A percentile compares a stretch with the other conserved stretches of the same genome.
These are phyloP conservation scores for Hanseniaspora valbyensis DNA, from an alignment of 805 yeast genomes.

Conservation along the genomic window DNA sequence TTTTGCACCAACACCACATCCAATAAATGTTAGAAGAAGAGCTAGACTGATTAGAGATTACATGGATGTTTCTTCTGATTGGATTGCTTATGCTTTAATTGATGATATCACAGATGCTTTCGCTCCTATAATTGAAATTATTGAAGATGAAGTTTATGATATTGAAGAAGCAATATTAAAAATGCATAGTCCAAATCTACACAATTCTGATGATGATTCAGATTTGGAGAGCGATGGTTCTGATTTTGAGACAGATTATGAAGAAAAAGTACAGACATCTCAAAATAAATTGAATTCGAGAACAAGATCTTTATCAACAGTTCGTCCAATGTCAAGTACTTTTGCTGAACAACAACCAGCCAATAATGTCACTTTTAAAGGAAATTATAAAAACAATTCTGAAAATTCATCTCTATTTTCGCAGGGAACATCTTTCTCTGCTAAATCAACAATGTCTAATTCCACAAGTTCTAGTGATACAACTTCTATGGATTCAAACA, in stretches of 20 bases:
- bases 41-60: constrained; percentile 81
- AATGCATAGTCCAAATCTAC: constrained; percentile 63
- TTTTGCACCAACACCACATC: constrained; percentile 90
- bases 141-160: constrained; percentile 87
- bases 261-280: constrained; percentile 8
- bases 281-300: constrained; percentile 20
- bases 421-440: constrained; percentile 19
- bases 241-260: constrained; percentile 12
- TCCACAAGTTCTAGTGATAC: constrained; percentile 21
- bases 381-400: constrained; percentile 1
- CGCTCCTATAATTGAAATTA: constrained; percentile 90
- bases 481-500: constrained; percentile 31
- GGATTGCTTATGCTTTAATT: constrained; percentile 93
- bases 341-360: neutral
- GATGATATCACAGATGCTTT: constrained; percentile 96
- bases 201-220: constrained; percentile 26
- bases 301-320: constrained; percentile 17
- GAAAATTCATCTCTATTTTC: constrained; percentile 18
- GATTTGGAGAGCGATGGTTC: constrained; percentile 16
- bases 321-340: neutral
- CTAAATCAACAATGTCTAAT: constrained; percentile 18
- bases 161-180: constrained; percentile 84
- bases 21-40: constrained; percentile 87
- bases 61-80: constrained; percentile 80
- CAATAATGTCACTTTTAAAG: constrained; percentile 4